These are phyloP conservation scores for Medicago ruthenica DNA, from an alignment of 306 rosid species.

Conservation along the genomic window DNA sequence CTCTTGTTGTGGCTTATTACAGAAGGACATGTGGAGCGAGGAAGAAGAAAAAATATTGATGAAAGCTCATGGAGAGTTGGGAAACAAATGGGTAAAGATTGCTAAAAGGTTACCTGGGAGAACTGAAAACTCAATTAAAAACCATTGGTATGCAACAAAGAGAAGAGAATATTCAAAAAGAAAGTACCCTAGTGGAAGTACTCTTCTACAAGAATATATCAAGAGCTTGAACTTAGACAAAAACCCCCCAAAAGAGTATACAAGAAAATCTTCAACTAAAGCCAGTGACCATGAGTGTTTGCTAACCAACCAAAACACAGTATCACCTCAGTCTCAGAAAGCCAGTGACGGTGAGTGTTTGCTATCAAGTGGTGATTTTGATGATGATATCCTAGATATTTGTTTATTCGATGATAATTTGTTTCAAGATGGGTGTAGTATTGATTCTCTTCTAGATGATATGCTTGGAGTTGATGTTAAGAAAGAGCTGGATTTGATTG, in stretches of 20 bases:
- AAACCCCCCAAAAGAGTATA: background rate
- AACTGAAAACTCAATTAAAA: background rate
- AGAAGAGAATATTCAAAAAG: background rate
- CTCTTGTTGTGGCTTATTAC: background rate
- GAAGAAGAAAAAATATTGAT: background rate
- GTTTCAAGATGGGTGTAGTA: background rate
- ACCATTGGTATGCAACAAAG: constrained; percentile 3
- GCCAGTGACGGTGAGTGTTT: background rate
- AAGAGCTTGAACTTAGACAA: background rate
- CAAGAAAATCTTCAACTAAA: background rate
- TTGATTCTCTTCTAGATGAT: background rate
- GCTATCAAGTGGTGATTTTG: background rate
- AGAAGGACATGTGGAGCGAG: background rate
- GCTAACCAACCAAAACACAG: background rate
- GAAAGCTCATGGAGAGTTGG: background rate
- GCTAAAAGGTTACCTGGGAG: background rate
- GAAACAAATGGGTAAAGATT: background rate
- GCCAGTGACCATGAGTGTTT: background rate
- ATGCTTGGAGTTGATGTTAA: background rate
- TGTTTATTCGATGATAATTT: background rate
- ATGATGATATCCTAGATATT: background rate
- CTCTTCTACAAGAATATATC: constrained; percentile 2
- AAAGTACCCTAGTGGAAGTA: background rate
- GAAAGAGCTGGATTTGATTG: too few relatives aligned
- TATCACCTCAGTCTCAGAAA: background rate